Base-by-base conservation (phyloP, 768 basidiomycete species). In the Hygrocybe punicea region DNA sequence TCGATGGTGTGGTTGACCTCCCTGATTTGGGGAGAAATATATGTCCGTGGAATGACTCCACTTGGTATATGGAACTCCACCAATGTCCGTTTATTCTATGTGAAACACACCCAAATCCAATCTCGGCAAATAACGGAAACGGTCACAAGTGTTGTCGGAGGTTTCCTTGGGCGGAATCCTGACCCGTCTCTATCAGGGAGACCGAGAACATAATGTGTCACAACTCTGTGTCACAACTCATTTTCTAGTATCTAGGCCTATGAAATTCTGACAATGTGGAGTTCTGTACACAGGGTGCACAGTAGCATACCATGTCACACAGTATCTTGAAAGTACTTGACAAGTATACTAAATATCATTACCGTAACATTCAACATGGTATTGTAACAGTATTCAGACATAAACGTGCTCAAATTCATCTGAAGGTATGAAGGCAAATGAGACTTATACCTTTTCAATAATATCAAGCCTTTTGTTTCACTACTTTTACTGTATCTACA, bases 11-110 rank as follows among this genome's bases (percentile, higher is more conserved):
- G 97, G 96, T 78, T 96, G 36, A 91, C 93, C 4, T 93, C 91
- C 1, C 74, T 98, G 53, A 86, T 95, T 19, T 99, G 96, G 94
- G 95, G 97, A 39, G 92, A 95, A 67, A 83, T 96, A 17, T 99
- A 95, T 67, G 89, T 97, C 19, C 86, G 89, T 47, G 89, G 87
- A 5, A 89, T 95, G 84, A 83, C 86, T 1, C 89, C 89, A 1
- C 76, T 93, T 21, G 91, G 90, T 11, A 84, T 95, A 42, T 98
- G 95, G 93, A 91, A 91, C 62, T 82, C 85, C 17, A 97, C 94
- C 13, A 87, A 84, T 49, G 92, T 97, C 25, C 84, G 90, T 40
- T 71, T 98, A 51, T 98, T 98, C 75, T 83, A 93, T 51, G 91
- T 97, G 56, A 95, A 93, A 68, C 93, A 95, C 61, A 81, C 89